A percentile compares a stretch with the other conserved stretches of the same genome.
These are phyloP conservation scores for Umbellularia californica DNA, from an alignment of 164 flowering plant genomes.

Conservation along the genomic window DNA sequence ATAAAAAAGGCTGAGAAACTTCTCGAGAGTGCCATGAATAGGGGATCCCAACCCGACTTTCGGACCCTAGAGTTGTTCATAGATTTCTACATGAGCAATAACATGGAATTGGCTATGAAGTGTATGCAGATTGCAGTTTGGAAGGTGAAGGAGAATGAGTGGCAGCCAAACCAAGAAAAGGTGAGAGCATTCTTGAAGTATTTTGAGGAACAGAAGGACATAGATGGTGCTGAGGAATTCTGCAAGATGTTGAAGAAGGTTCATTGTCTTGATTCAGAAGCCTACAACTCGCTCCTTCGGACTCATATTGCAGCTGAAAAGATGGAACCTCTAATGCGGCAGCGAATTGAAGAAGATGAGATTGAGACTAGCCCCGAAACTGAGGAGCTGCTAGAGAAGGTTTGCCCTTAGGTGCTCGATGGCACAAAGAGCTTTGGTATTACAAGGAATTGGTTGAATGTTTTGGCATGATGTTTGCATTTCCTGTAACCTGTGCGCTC, in stretches of 20 bases:
- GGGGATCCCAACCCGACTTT: slow-evolving; percentile 23
- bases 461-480: no score
- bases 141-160: slow-evolving; percentile 22
- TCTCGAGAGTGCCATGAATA: slow-evolving; percentile 27
- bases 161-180: slow-evolving; percentile 36
- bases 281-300: slow-evolving; percentile 33
- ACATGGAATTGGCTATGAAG: slow-evolving; percentile 35
- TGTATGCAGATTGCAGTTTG: slow-evolving; percentile 36
- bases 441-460: no score
- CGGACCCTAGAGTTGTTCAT: slow-evolving; percentile 42
- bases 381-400: slow-evolving; percentile 38
- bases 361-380: slow-evolving; percentile 42
- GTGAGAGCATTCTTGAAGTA: slow-evolving; percentile 33
- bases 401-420: slow-evolving; percentile 16
- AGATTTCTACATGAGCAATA: slow-evolving; percentile 30
- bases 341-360: slow-evolving; percentile 41
- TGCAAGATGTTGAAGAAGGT: slow-evolving; percentile 39
- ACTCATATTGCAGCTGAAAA: slow-evolving; percentile 47
- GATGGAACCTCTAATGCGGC: slow-evolving; percentile 37
- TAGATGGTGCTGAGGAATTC: slow-evolving; percentile 52
- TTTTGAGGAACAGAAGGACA: slow-evolving; percentile 41
- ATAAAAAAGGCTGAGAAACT: slow-evolving; percentile 47
- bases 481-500: no score
- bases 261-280: slow-evolving; percentile 28
- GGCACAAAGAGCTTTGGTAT: not conserved